Evolutionary conservation across 306 rosid genomes (phyloP), one percentile per base, ranked within the genome.

Genomic region (Hylodesmum podocarpum): DNA sequence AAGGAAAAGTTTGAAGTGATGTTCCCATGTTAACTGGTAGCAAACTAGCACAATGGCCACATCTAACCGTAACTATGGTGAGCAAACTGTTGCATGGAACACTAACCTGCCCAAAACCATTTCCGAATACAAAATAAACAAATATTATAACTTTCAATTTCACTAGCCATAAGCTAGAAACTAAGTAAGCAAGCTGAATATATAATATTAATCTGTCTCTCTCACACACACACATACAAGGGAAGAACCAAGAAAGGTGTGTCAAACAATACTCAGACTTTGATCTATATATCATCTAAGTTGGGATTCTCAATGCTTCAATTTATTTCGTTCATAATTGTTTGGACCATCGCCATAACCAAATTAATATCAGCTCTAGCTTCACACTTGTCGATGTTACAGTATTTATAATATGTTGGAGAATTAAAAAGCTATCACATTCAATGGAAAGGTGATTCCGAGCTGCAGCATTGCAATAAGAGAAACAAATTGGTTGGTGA

Each of bases 1-100:
- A 82, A 65, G 94, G 88, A 63, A 68, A 66, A 22, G 96, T 70
- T 79, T 89, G 98, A 75, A 88, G 83, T 7, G 97, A 89, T 31
- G 88, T 88, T 67, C 88, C 96, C 85, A 91, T 79, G 78, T 92
- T 90, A 49, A 92, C 97, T 21, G 99, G 88, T 49, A 95, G 86
- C 86, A 95, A 82, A 91, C 92, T 92, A 16, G 96, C 88, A 81
- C 99, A 95, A 66, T 95, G 97, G 5, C 99, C 99, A 29, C 99
- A 95, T 88, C 99, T 87, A 65, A 95, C 99, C 6, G 99, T 95
- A 80, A 88, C 97, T 24, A 89, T 64, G 66, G 86, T 87, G 41
- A 82, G 82, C 82, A 87, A 46, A 81, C 85, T 91, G 88, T 83
- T 88, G 86, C 90, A 87, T 90, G 99, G 99, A 86, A 95, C 99